Percentiles rank a stretch among this genome's conserved stretches.
phyloP scores from a whole-genome alignment of 202 grass and related monocot species.

The Digitaria exilis region DNA sequence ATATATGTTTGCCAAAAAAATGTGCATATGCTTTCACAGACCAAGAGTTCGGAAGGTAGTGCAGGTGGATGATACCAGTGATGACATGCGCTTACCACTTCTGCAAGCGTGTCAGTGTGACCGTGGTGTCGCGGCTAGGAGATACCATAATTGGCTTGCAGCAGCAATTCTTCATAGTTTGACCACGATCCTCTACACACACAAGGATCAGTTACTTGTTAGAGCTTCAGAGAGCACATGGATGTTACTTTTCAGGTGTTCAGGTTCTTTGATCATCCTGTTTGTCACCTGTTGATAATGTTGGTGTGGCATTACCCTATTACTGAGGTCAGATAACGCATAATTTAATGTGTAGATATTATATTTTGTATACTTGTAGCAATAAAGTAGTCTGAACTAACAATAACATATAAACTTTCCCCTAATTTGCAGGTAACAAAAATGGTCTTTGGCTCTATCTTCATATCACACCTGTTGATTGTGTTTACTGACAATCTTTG shows the following conservation, averaged over 20 bases:
- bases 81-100: neutral
- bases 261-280: neutral
- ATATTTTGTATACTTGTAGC: neutral
- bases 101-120: neutral
- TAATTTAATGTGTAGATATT: neutral
- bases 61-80: neutral
- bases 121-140: neutral
- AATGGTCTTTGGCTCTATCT: neutral
- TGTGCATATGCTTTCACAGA: neutral
- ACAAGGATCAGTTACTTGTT: neutral
- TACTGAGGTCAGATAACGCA: neutral
- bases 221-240: too few species aligned
- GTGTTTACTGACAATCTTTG: neutral
- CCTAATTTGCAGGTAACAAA: neutral
- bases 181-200: neutral
- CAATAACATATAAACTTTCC: neutral
- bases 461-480: neutral
- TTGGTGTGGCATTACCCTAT: neutral
- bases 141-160: neutral
- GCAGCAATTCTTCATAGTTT: neutral
- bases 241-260: neutral
- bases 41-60: neutral
- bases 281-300: neutral
- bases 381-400: neutral
- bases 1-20: neutral